Conservation (phyloP, 108 stramenopile species). For the Cylindrotheca closterium region DNA sequence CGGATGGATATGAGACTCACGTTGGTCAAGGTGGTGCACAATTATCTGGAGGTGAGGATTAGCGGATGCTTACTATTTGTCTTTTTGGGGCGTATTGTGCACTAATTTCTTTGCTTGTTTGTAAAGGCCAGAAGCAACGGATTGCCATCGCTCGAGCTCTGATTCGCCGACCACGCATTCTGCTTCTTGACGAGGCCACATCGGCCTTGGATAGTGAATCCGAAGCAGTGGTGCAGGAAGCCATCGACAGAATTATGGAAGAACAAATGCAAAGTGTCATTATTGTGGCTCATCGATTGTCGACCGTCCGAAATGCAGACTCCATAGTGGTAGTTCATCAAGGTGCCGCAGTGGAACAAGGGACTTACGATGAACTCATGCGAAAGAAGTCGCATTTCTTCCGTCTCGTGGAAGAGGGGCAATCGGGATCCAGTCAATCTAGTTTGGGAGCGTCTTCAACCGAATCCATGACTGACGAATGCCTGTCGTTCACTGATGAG, state of each 20-base stretch:
- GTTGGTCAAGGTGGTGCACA: conserved; percentile 54
- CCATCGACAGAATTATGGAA: conserved; percentile 54
- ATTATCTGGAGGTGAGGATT: conserved; percentile 36
- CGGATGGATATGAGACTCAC: conserved; percentile 67
- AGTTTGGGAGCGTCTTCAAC: not conserved
- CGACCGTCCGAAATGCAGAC: conserved; percentile 84
- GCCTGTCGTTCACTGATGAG: not conserved
- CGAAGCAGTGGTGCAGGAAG: conserved; percentile 78
- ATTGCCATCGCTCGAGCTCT: conserved; percentile 85
- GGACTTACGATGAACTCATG: conserved; percentile 85
- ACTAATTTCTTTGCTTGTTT: not conserved
- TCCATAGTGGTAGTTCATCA: conserved; percentile 80
- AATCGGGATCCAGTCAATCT: not conserved
- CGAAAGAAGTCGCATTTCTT: conserved; percentile 29
- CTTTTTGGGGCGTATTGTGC: not conserved
- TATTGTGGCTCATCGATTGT: conserved; percentile 89
- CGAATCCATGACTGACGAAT: not conserved
- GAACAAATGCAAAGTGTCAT: conserved; percentile 55
- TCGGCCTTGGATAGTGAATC: conserved; percentile 75
- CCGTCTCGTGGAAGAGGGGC: conserved; percentile 31
- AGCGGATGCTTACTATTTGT: too few relatives aligned
- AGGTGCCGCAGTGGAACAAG: conserved; percentile 82
- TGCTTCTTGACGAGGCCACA: conserved; percentile 70
- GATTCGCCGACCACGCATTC: conserved; percentile 53
- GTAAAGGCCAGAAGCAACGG: conserved; percentile 42